Evolutionary conservation across 441 rosid genomes (phyloP).

Genomic region (Sinapis alba): DNA sequence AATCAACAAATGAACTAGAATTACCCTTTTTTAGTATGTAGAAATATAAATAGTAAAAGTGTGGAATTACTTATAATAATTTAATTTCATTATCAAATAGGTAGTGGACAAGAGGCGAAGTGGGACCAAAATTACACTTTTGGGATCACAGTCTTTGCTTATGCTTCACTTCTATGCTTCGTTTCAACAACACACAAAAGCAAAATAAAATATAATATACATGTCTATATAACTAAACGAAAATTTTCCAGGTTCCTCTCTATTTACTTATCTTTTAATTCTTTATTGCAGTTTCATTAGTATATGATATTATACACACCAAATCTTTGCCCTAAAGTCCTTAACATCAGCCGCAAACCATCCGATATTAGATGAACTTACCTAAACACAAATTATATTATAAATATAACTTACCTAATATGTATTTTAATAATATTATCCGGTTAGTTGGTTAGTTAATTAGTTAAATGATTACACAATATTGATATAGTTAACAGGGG

Average conservation of each 20-base stretch:
- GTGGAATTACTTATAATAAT: constrained; percentile 8
- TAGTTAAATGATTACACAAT: constrained; percentile 26
- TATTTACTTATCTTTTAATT: neutral
- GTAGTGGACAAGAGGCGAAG: constrained; percentile 40
- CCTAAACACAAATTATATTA: constrained; percentile 30
- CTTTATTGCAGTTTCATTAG: constrained; percentile 5
- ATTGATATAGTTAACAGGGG: constrained; percentile 3
- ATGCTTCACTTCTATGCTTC: constrained; percentile 86
- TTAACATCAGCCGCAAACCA: constrained; percentile 57
- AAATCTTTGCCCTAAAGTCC: constrained; percentile 51
- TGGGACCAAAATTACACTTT: constrained; percentile 60
- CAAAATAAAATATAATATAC: constrained; percentile 10
- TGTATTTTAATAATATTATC: constrained; percentile 29
- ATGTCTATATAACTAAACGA: neutral
- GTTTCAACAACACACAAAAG: constrained; percentile 44
- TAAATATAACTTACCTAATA: constrained; percentile 23
- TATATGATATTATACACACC: constrained; percentile 15
- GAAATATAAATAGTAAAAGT: constrained; percentile 6
- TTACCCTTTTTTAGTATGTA: neutral
- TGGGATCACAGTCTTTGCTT: constrained; percentile 70
- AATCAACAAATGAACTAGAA: constrained; percentile 19
- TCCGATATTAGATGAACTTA: constrained; percentile 30
- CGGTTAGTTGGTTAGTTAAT: constrained; percentile 42
- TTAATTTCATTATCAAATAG: constrained; percentile 29
- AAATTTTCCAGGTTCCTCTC: constrained; percentile 1